Evolutionary conservation across 164 flowering plant species (phyloP).

Genomic region (Chloranthus sessilifolius): DNA sequence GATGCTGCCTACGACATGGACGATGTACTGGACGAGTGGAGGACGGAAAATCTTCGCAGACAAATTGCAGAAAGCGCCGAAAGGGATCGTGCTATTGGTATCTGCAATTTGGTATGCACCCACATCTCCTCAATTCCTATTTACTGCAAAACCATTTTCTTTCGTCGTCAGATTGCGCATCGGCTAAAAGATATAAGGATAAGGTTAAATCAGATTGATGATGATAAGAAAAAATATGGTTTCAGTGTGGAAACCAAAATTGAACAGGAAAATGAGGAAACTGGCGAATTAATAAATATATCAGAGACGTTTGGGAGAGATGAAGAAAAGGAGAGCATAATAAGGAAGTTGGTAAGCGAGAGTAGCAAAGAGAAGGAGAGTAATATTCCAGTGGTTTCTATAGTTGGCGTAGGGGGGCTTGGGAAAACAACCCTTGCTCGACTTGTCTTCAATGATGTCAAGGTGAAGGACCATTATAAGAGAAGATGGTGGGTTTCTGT

Average conservation of each 20-base stretch:
- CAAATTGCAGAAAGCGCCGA: no score
- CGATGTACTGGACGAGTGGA: not conserved
- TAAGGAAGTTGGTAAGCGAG: not conserved
- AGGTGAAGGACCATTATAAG: not conserved
- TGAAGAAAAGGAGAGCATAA: not conserved
- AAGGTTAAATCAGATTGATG: not conserved
- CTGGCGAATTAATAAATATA: not conserved
- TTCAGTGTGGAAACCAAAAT: no score
- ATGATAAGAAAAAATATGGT: not conserved
- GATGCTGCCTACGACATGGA: not conserved
- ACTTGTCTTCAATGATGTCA: not conserved
- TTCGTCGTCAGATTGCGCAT: not conserved
- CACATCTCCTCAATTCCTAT: not conserved
- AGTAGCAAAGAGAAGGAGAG: not conserved
- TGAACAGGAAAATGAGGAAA: not conserved
- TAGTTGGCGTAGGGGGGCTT: conserved; percentile 1
- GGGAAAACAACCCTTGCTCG: conserved; percentile 4
- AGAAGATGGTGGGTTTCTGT: conserved; percentile 7
- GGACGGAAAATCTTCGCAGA: no score
- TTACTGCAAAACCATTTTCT: not conserved
- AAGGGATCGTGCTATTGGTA: no score
- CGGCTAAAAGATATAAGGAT: not conserved
- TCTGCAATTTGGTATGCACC: not conserved
- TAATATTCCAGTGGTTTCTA: not conserved
- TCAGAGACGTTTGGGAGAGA: not conserved